A percentile compares a stretch with the other conserved stretches of the same genome.
Evolutionary conservation across 495 filamentous ascomycete species (phyloP).

Genomic region (Lophiotrema nucula): DNA sequence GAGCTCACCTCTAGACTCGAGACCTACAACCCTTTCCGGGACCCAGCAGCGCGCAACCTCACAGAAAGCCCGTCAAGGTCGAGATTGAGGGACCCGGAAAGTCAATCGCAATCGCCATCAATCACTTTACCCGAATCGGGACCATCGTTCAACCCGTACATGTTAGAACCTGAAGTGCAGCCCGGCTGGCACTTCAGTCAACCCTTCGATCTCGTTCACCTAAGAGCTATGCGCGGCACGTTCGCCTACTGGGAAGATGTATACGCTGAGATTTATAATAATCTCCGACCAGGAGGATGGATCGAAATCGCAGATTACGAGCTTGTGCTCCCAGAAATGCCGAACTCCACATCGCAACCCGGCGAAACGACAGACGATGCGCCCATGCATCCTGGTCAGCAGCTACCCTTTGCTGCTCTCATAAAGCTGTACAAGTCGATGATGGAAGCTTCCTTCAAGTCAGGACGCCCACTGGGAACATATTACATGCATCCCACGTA

Average conservation of each 20-base stretch:
- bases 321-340: constrained; percentile 7
- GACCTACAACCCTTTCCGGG: constrained; percentile 3
- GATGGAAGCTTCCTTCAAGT: constrained; percentile 42
- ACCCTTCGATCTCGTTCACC: constrained; percentile 38
- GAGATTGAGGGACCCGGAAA: background rate
- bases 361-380: background rate
- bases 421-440: constrained; percentile 13
- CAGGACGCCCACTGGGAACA: constrained; percentile 52
- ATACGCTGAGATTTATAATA: constrained; percentile 33
- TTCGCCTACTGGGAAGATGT: constrained; percentile 36
- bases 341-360: background rate
- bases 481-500: constrained; percentile 54
- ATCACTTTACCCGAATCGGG: background rate
- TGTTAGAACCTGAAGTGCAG: constrained; percentile 22
- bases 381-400: background rate
- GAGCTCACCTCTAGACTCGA: constrained; percentile 15
- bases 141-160: constrained; percentile 19
- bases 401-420: constrained; percentile 5
- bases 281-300: constrained; percentile 48
- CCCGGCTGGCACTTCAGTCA: constrained; percentile 35
- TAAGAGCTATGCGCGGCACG: constrained; percentile 33
- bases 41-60: constrained; percentile 3
- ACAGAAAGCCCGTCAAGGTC: constrained; percentile 6
- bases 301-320: constrained; percentile 51
- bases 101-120: constrained; percentile 3